Conservation (phyloP, 371 early-diverging fungal genomes). For the Rhizomucor miehei region DNA sequence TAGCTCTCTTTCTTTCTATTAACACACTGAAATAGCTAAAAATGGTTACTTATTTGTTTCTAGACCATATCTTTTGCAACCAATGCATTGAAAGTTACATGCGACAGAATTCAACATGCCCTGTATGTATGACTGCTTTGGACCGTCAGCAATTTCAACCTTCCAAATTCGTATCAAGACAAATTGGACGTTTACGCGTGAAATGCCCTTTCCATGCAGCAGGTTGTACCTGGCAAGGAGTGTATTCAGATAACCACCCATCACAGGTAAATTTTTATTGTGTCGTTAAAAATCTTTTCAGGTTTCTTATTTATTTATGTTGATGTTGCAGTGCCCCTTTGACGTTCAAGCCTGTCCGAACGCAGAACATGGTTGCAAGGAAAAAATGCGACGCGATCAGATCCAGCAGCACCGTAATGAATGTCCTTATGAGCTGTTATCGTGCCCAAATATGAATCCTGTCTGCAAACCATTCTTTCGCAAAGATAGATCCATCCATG, state of each 20-base stretch:
- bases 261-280: slow-evolving; percentile 20
- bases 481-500: slow-evolving; percentile 30
- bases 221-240: slow-evolving; percentile 46
- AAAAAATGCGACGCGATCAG: slow-evolving; percentile 13
- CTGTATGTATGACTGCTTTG: slow-evolving; percentile 20
- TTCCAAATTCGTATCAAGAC: slow-evolving; percentile 48
- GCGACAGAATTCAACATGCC: slow-evolving; percentile 27
- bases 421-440: slow-evolving; percentile 34
- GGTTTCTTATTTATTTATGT: not conserved
- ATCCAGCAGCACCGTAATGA: slow-evolving; percentile 24
- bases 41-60: not conserved
- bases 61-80: slow-evolving; percentile 51
- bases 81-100: slow-evolving; percentile 35
- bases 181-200: slow-evolving; percentile 39
- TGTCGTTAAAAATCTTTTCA: too few relatives aligned
- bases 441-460: slow-evolving; percentile 41
- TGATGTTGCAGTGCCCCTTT: slow-evolving; percentile 33
- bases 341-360: slow-evolving; percentile 33
- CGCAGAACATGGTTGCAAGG: slow-evolving; percentile 35
- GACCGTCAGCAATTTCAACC: slow-evolving; percentile 30
- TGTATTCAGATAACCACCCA: slow-evolving; percentile 33
- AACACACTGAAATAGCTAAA: not conserved
- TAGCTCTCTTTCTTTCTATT: slow-evolving; percentile 5
- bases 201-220: slow-evolving; percentile 27
- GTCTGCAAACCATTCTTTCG: slow-evolving; percentile 38